These are phyloP conservation scores for Coccomyxa sp. DNA, from an alignment of 139 green algal genomes.

Conservation along the genomic window DNA sequence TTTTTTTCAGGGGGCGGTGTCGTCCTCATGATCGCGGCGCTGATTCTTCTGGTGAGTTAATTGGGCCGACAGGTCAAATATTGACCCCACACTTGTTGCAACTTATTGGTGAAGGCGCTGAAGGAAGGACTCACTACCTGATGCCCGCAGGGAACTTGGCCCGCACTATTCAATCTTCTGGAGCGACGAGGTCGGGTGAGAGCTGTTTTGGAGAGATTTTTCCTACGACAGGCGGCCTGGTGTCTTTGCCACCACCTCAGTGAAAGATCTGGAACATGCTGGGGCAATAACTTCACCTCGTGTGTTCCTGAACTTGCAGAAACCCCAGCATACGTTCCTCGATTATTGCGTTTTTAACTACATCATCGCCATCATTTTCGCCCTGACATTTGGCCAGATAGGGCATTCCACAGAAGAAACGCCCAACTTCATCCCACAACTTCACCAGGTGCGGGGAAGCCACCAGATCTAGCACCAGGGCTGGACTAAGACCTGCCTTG, in stretches of 20 bases:
- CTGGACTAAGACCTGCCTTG: not conserved
- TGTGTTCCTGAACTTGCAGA: not conserved
- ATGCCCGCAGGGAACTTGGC: conserved; percentile 16
- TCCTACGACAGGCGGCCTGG: too few relatives aligned
- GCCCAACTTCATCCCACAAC: conserved; percentile 25
- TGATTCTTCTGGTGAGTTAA: conserved; percentile 6
- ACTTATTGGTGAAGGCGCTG: not conserved
- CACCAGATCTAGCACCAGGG: not conserved
- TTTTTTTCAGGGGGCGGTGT: not conserved
- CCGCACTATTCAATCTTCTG: conserved; percentile 17
- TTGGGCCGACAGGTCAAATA: not conserved
- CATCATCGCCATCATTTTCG: conserved; percentile 13
- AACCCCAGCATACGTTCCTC: conserved; percentile 33
- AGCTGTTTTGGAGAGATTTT: not conserved
- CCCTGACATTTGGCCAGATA: conserved; percentile 36
- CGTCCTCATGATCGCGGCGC: conserved; percentile 9
- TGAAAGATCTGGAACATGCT: too few relatives aligned
- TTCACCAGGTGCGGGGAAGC: conserved; percentile 16
- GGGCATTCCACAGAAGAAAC: conserved; percentile 5
- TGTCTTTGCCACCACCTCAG: too few relatives aligned
- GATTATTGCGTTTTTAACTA: conserved; percentile 37
- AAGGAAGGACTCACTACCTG: not conserved
- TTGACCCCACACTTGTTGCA: not conserved
- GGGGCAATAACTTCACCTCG: too few relatives aligned
- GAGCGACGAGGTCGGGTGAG: conserved; percentile 17